Conservation (phyloP, 495 filamentous ascomycete species). For the Penicillium alfredii region DNA sequence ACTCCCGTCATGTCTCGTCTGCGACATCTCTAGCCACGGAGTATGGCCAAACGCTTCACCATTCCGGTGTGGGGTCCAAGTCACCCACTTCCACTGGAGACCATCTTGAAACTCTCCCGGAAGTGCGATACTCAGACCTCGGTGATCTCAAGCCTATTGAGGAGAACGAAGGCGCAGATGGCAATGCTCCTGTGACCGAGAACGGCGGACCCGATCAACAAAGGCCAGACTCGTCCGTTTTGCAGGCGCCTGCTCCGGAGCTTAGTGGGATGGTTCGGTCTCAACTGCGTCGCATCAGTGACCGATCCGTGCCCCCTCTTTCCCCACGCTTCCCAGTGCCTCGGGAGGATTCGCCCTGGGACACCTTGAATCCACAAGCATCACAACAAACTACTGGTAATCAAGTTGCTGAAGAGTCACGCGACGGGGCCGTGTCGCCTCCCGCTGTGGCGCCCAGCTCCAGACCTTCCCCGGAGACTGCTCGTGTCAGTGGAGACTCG, state of each 20-base stretch:
- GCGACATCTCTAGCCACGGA: conserved; percentile 22
- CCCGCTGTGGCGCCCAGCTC: too few species aligned
- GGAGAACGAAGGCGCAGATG: conserved; percentile 24
- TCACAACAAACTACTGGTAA: too few species aligned
- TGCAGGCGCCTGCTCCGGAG: conserved; percentile 65
- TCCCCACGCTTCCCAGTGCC: conserved; percentile 29
- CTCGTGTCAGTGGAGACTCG: conserved; percentile 17
- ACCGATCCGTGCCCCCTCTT: conserved; percentile 56
- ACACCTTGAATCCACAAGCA: neutral
- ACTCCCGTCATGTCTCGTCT: conserved; percentile 22
- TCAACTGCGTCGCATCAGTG: conserved; percentile 79
- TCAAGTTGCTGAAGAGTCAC: neutral
- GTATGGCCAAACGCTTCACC: conserved; percentile 27
- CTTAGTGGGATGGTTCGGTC: conserved; percentile 65
- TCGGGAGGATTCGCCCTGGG: conserved; percentile 1
- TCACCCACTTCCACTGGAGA: conserved; percentile 25
- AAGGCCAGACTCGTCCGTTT: conserved; percentile 74
- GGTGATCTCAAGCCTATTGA: conserved; percentile 41
- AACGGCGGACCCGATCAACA: conserved; percentile 32
- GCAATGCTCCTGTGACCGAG: neutral
- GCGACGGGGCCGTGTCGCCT: conserved; percentile 1
- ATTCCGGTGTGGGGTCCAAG: conserved; percentile 21
- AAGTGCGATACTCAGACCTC: conserved; percentile 39
- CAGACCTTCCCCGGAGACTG: conserved; percentile 7
- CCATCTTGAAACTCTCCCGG: conserved; percentile 31